These are phyloP conservation scores for Saccharomyces hybrid DNA, from an alignment of 1,139 yeast species.

Conservation along the genomic window DNA sequence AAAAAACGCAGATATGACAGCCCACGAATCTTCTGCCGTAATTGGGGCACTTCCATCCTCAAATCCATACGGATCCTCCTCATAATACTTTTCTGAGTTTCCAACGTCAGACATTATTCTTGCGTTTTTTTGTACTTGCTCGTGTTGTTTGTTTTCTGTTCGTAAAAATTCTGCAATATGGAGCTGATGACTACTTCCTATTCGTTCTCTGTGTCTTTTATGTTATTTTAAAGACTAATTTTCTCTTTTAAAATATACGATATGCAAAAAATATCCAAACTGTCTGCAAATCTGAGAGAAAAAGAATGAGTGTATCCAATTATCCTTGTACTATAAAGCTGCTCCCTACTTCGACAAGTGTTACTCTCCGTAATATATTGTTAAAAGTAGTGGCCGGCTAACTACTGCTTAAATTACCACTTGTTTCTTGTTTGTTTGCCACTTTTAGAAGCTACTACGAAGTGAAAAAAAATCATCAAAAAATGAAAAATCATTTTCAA, in stretches of 20 bases:
- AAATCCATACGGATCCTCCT: constrained; percentile 58
- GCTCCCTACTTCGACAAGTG: background rate
- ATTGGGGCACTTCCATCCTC: constrained; percentile 60
- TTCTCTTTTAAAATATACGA: background rate
- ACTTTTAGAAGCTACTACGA: background rate
- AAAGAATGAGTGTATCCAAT: background rate
- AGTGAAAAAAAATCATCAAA: background rate
- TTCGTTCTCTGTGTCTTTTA: background rate
- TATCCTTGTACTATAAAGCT: background rate
- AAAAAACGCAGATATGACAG: constrained; percentile 92
- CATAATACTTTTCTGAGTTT: constrained; percentile 29
- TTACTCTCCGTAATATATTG: background rate
- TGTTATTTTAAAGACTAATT: background rate
- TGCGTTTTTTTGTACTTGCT: background rate
- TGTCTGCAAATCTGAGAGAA: background rate
- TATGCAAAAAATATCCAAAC: background rate
- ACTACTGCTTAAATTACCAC: background rate
- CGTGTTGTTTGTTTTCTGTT: background rate
- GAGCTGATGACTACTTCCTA: background rate
- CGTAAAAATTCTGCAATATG: background rate
- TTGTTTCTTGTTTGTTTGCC: background rate
- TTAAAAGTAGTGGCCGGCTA: background rate
- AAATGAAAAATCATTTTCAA: background rate
- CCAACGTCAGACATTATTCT: constrained; percentile 5
- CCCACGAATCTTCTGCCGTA: constrained; percentile 99